Evolutionary conservation across 1,139 yeast species (phyloP), one percentile per base, ranked within the genome.

Genomic region (Torulaspora globosa): DNA sequence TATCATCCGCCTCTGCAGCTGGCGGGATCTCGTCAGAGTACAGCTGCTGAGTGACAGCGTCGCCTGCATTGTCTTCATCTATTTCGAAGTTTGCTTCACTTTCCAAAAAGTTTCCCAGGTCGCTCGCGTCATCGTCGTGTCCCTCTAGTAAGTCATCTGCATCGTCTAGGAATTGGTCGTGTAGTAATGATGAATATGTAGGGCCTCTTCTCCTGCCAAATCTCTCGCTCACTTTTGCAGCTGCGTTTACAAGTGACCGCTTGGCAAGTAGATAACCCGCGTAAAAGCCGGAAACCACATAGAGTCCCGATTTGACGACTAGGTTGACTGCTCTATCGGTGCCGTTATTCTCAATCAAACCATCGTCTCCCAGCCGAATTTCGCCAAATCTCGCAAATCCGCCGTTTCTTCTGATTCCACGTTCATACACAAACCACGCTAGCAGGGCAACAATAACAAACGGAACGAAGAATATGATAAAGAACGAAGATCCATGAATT

Each of bases 351-450:
- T 84, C 92, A 49, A 84, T 79, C 11, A 86, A 76, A 16, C 66
- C 70, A 45, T 82, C 87, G 47, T 82, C 92, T 36, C 85, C 94
- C 41, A 90, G 74, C 58, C 96, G 74, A 47, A 90, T 90, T 64
- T 85, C 95, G 12, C 97, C 96, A 59, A 86, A 80, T 57, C 88
- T 73, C 49, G 81, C 74, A 64, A 86, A 82, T 6, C 95, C 89
- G 43, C 92, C 89, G 63, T 84, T 80, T 65, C 95, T 76, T 50
- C 84, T 77, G 48, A 84, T 79, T 16, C 95, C 95, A 57, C 81
- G 78, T 50, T 86, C 92, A 66, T 85, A 89, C 16, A 88, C 82
- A 67, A 87, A 79, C 79, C 83, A 82, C 1, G 80, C 73, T 3
- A 83, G 76, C 37, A 70, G 72, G 3, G 79, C 57, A 52, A 86